Conservation (phyloP, 2,329 filamentous ascomycete genomes). For the Epichloe brachyelytri region DNA sequence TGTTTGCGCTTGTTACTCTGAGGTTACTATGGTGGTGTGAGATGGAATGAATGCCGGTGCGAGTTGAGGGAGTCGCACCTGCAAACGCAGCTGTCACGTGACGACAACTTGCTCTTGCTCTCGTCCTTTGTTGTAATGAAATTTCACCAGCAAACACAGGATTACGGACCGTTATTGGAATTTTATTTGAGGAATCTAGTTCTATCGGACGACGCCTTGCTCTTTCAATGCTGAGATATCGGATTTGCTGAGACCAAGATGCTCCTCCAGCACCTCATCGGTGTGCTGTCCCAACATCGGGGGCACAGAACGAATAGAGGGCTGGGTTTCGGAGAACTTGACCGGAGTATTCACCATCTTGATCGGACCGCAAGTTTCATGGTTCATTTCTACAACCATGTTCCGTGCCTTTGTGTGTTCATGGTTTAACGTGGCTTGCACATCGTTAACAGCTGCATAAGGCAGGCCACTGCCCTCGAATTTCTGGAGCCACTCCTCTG, state of each 20-base stretch:
- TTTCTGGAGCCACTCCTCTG: slow-evolving; percentile 72
- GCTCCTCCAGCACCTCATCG: slow-evolving; percentile 53
- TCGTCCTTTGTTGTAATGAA: too few relatives aligned
- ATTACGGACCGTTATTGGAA: neutral
- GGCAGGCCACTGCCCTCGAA: slow-evolving; percentile 90
- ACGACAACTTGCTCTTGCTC: neutral
- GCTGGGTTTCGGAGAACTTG: slow-evolving; percentile 77
- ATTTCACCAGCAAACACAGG: neutral
- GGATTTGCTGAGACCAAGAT: slow-evolving; percentile 46
- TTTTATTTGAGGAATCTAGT: neutral
- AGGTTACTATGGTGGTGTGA: neutral
- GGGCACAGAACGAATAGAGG: slow-evolving; percentile 63
- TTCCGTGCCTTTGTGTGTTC: slow-evolving; percentile 70
- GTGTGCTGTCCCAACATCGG: slow-evolving; percentile 84
- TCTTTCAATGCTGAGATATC: slow-evolving; percentile 51
- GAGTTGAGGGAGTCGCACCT: neutral
- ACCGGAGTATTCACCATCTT: slow-evolving; percentile 89
- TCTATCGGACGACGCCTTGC: slow-evolving; percentile 51
- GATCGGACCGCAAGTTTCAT: slow-evolving; percentile 69
- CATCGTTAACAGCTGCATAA: slow-evolving; percentile 84
- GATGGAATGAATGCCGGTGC: too few relatives aligned
- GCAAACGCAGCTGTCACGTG: slow-evolving; percentile 1
- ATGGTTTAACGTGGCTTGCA: slow-evolving; percentile 72
- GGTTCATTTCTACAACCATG: slow-evolving; percentile 84
- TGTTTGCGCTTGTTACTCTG: neutral